Base-by-base conservation (phyloP, 805 yeast species). In the Cyberlindnera mrakii region DNA sequence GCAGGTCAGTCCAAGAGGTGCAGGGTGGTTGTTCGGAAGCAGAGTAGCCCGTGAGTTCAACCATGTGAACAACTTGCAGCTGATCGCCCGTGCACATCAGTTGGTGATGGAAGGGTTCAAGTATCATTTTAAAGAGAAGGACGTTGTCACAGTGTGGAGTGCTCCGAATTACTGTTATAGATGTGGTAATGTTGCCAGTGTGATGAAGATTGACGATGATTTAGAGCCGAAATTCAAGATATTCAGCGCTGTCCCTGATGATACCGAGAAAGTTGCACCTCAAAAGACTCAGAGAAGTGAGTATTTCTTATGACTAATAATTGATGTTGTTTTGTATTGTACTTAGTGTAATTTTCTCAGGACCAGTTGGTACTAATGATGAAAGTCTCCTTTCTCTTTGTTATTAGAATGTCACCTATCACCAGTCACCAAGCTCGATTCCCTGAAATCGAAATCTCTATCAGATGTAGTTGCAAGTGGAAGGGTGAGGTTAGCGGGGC, bases 1-100 rank as follows among this genome's bases (percentile, higher is more conserved):
- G 99, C 96, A 96, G 18, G 96, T 93, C 17, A 83, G 95, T 23
- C 96, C 97, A 29, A 77, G 99, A 59, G 99, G 99, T 48, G 99
- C 99, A 0, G 99, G 99, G 11, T 91, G 98, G 98, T 68, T 91
- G 41, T 91, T 91, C 63, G 99, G 99, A 19, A 78, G 89, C 36
- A 84, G 85, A 62, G 97, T 93, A 19, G 93, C 96, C 15, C 70
- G 96, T 45, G 98, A 93, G 64, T 93, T 93, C 67, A 93, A 91
- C 66, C 96, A 93, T 64, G 95, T 91, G 43, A 91, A 93, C 62
- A 89, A 89, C 51, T 70, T 93, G 48, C 79, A 78, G 51, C 70
- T 91, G 53, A 89, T 91, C 45, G 97, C 99, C 10, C 75, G 99
- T 55, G 98, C 98, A 0, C 99, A 91, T 68, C 99, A 91, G 66